Percentiles rank a stretch among this genome's conserved stretches.
Evolutionary conservation across 73 alveolate species (phyloP).

Genomic region (Stentor coeruleus): DNA sequence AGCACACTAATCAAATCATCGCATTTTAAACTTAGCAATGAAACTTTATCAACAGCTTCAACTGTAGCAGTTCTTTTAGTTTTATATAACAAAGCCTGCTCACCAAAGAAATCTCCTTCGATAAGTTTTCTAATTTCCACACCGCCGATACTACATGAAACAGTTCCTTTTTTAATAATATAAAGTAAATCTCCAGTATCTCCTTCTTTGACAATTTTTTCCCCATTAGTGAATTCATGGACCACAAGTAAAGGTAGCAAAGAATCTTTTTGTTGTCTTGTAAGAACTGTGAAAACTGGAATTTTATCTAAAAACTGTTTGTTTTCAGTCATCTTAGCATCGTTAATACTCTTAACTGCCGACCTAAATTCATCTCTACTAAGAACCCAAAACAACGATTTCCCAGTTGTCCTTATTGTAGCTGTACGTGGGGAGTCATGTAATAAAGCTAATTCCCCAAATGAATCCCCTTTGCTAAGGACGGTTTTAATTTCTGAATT

Average conservation of each 20-base stretch:
- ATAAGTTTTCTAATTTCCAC: constrained; percentile 43
- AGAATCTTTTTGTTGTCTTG: neutral
- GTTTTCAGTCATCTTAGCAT: constrained; percentile 31
- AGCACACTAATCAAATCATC: neutral
- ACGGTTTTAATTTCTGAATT: neutral
- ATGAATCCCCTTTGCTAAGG: constrained; percentile 66
- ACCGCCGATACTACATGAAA: constrained; percentile 51
- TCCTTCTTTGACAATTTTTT: constrained; percentile 68
- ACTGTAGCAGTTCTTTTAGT: constrained; percentile 39
- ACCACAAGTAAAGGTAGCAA: neutral
- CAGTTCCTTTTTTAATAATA: constrained; percentile 66
- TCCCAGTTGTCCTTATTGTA: constrained; percentile 64
- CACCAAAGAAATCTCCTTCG: constrained; percentile 56
- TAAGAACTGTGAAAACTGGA: constrained; percentile 28
- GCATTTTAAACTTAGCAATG: neutral
- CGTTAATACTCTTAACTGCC: constrained; percentile 37
- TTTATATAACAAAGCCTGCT: constrained; percentile 36
- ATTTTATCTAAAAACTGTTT: constrained; percentile 35
- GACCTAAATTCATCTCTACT: constrained; percentile 83
- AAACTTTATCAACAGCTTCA: neutral
- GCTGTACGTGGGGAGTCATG: constrained; percentile 91
- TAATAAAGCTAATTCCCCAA: constrained; percentile 93
- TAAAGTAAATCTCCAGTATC: constrained; percentile 76
- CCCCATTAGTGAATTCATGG: constrained; percentile 34
- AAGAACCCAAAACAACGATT: constrained; percentile 76